These are phyloP conservation scores for Penicillium herquei DNA, from an alignment of 495 filamentous ascomycete genomes.

Conservation along the genomic window DNA sequence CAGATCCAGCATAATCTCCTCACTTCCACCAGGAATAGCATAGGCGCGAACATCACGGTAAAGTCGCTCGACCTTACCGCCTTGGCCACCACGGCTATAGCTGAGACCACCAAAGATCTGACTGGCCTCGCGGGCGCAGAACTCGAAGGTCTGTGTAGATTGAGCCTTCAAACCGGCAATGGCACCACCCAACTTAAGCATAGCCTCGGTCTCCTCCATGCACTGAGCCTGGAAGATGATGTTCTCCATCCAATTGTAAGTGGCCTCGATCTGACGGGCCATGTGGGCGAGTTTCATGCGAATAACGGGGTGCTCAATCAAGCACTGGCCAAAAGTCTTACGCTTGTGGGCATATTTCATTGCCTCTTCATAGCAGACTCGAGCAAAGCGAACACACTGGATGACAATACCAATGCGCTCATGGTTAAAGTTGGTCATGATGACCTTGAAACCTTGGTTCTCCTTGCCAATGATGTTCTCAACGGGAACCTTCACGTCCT, in stretches of 20 bases:
- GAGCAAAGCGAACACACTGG: slow-evolving; percentile 91
- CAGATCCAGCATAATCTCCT: slow-evolving; percentile 98
- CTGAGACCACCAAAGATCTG: slow-evolving; percentile 97
- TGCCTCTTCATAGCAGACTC: slow-evolving; percentile 95
- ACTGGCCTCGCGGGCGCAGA: slow-evolving; percentile 92
- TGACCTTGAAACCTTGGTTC: slow-evolving; percentile 97
- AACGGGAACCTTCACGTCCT: slow-evolving; percentile 97
- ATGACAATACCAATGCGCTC: slow-evolving; percentile 98
- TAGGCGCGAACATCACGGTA: slow-evolving; percentile 98
- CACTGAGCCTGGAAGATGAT: slow-evolving; percentile 86
- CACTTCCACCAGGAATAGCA: slow-evolving; percentile 92
- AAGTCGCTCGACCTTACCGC: slow-evolving; percentile 91
- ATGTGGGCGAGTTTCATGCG: slow-evolving; percentile 97
- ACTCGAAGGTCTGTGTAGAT: slow-evolving; percentile 89
- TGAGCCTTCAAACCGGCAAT: slow-evolving; percentile 96
- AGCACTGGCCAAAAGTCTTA: slow-evolving; percentile 88
- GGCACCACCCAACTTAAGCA: slow-evolving; percentile 91
- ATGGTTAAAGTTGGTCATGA: slow-evolving; percentile 99
- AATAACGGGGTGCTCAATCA: slow-evolving; percentile 96
- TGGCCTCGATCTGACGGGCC: slow-evolving; percentile 95
- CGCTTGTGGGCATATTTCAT: slow-evolving; percentile 97
- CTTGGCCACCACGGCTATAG: slow-evolving; percentile 91
- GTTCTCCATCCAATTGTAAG: slow-evolving; percentile 97
- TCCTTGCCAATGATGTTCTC: slow-evolving; percentile 97
- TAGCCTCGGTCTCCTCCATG: slow-evolving; percentile 94